phyloP scores from a whole-genome alignment of 805 yeast genomes.

The Spathaspora boniae region DNA sequence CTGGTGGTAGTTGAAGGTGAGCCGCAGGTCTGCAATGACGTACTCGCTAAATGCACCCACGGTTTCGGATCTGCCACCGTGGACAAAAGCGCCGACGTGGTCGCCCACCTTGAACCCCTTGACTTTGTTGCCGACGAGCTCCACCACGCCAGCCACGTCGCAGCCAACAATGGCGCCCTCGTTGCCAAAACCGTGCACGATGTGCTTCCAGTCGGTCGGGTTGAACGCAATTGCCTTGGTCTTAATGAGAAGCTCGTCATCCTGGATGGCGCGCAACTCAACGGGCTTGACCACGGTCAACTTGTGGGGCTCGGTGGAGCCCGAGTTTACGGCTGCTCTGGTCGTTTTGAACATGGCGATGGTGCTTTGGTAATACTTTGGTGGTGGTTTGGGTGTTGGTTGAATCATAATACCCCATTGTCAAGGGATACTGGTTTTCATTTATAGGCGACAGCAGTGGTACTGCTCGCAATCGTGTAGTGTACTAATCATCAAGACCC shows the following conservation, averaged over 20 bases:
- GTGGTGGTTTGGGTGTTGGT: too few relatives aligned
- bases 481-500: too few relatives aligned
- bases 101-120: slow-evolving; percentile 47
- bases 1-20: slow-evolving; percentile 32
- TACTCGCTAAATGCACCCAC: slow-evolving; percentile 64
- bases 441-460: too few relatives aligned
- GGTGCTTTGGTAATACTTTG: too few relatives aligned
- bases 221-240: slow-evolving; percentile 55
- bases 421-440: too few relatives aligned
- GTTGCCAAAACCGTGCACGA: slow-evolving; percentile 34
- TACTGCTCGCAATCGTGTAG: too few relatives aligned
- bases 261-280: slow-evolving; percentile 4
- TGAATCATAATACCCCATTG: too few relatives aligned
- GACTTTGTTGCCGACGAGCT: slow-evolving; percentile 47
- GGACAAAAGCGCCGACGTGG: slow-evolving; percentile 48
- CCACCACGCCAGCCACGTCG: slow-evolving; percentile 58
- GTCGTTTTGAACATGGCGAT: too few relatives aligned
- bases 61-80: slow-evolving; percentile 46
- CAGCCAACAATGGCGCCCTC: slow-evolving; percentile 52
- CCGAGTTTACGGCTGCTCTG: slow-evolving; percentile 9
- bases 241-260: slow-evolving; percentile 44
- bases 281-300: slow-evolving; percentile 3
- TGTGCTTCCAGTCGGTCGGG: slow-evolving; percentile 72
- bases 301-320: slow-evolving; percentile 3
- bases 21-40: slow-evolving; percentile 34